phyloP scores from a whole-genome alignment of 768 basidiomycete genomes.

The Boletellus emodensis region DNA sequence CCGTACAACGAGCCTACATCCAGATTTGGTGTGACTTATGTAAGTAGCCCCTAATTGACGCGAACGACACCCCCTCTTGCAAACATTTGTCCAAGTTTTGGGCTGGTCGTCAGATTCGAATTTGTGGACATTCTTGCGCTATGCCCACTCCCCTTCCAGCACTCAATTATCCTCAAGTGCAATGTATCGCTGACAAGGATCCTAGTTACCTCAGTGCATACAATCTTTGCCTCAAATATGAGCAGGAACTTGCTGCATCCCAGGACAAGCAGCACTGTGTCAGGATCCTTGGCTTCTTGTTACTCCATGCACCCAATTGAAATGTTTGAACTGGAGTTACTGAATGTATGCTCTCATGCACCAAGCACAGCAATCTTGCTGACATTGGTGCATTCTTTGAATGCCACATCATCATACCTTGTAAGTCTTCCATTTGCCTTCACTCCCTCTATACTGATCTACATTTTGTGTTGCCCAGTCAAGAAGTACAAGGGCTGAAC shows the following conservation, averaged over 20 bases:
- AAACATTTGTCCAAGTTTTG: no score
- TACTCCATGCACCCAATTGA: constrained; percentile 3
- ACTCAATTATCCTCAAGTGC: neutral
- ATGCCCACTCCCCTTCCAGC: neutral
- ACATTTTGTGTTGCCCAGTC: constrained; percentile 4
- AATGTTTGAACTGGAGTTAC: neutral
- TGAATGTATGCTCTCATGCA: constrained; percentile 1
- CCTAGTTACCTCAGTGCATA: neutral
- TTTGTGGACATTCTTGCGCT: neutral
- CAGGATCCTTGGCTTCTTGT: constrained; percentile 5
- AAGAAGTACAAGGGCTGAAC: constrained; percentile 14
- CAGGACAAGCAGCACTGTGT: neutral
- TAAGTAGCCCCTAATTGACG: no score
- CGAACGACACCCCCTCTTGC: no score
- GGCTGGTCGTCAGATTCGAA: no score
- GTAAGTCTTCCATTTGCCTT: neutral
- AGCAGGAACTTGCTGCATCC: neutral
- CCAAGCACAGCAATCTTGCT: neutral
- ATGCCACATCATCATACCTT: constrained; percentile 1
- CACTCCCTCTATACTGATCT: neutral
- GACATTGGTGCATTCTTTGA: constrained; percentile 4
- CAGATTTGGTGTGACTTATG: no score
- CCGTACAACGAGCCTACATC: no score
- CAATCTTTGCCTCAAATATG: neutral
- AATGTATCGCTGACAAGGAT: neutral